Percentiles rank a stretch among this genome's conserved stretches.
phyloP scores from a whole-genome alignment of 768 basidiomycete species.

The Albatrellus ellisii region DNA sequence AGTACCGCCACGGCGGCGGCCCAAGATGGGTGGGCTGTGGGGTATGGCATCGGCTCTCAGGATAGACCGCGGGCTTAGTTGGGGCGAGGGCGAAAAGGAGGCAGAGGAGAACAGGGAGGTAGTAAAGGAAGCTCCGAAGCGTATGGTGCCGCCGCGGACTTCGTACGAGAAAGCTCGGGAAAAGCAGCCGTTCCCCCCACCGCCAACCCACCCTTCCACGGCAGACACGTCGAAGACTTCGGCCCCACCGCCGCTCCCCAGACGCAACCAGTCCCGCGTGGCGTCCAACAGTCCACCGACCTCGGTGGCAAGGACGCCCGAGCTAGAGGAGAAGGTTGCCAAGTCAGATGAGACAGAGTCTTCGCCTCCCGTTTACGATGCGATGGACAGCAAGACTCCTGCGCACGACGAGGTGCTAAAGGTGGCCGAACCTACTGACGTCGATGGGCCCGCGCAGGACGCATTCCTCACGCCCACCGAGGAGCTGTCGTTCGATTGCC shows the following conservation, averaged over 20 bases:
- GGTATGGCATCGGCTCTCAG: constrained; percentile 52
- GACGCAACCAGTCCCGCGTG: constrained; percentile 8
- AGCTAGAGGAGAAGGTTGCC: neutral
- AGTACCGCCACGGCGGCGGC: constrained; percentile 43
- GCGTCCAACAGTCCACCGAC: neutral
- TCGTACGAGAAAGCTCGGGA: no score
- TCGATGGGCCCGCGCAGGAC: neutral
- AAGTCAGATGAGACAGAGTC: neutral
- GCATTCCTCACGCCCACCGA: constrained; percentile 9
- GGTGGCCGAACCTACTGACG: no score
- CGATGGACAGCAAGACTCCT: neutral
- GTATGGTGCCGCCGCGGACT: no score
- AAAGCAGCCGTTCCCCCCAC: constrained; percentile 10
- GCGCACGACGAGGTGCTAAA: no score
- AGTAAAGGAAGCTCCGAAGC: constrained; percentile 1
- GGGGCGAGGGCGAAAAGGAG: constrained; percentile 29
- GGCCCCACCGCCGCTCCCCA: constrained; percentile 11
- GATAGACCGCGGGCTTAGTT: constrained; percentile 35
- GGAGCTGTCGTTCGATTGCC: neutral
- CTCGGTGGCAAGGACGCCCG: neutral
- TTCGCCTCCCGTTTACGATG: neutral
- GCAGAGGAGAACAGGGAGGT: constrained; percentile 21
- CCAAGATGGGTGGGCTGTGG: constrained; percentile 34
- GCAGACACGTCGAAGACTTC: constrained; percentile 6
- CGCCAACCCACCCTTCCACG: constrained; percentile 6